phyloP scores from a whole-genome alignment of 2,329 filamentous ascomycete genomes.

The Xylaria sp. region DNA sequence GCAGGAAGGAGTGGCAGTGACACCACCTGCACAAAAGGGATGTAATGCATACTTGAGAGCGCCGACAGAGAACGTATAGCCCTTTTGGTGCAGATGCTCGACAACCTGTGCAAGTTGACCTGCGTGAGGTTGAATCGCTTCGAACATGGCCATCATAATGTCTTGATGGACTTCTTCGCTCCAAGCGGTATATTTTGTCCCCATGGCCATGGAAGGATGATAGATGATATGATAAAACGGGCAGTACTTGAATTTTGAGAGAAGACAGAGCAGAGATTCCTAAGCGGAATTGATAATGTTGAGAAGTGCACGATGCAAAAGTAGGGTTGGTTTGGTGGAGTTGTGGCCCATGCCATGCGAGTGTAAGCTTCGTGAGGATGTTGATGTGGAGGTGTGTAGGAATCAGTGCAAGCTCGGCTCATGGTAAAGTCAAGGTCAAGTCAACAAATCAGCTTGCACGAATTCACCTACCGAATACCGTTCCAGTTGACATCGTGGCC shows the following conservation, averaged over 20 bases:
- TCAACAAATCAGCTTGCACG: slow-evolving; percentile 21
- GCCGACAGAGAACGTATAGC: not conserved
- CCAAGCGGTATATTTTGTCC: slow-evolving; percentile 49
- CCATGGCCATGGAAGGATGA: not conserved
- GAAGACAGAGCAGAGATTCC: too few species aligned
- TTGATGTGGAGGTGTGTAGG: not conserved
- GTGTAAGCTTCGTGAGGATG: not conserved
- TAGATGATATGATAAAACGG: not conserved
- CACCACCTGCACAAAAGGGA: not conserved
- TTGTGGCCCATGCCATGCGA: slow-evolving; percentile 23
- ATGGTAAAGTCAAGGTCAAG: slow-evolving; percentile 8
- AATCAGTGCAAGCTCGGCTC: not conserved
- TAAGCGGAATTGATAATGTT: not conserved
- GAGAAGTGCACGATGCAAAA: not conserved
- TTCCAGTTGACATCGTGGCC: slow-evolving; percentile 49
- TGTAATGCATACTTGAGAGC: slow-evolving; percentile 2
- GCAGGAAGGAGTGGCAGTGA: too few species aligned
- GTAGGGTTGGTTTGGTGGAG: slow-evolving; percentile 31
- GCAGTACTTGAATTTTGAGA: not conserved
- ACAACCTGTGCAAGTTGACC: not conserved
- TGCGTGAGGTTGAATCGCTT: slow-evolving; percentile 49
- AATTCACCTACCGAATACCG: slow-evolving; percentile 49
- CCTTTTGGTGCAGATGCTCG: not conserved
- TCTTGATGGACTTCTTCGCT: slow-evolving; percentile 55
- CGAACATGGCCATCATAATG: slow-evolving; percentile 56